These are phyloP conservation scores for Trapa bicornis DNA, from an alignment of 345 rosid genomes.

Conservation along the genomic window DNA sequence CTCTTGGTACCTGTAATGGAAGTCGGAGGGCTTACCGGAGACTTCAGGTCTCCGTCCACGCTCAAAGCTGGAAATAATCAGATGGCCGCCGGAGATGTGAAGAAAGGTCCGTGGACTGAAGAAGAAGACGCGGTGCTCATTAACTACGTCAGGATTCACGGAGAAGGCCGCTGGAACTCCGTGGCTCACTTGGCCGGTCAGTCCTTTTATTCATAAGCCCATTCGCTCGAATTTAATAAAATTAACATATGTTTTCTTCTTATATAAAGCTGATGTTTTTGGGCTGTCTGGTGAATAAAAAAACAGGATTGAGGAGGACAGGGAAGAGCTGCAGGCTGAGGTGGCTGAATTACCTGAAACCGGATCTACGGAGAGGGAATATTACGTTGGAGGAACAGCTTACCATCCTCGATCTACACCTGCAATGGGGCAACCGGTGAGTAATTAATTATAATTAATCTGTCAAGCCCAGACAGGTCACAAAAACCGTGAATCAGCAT, in stretches of 20 bases:
- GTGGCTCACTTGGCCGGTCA: constrained; percentile 46
- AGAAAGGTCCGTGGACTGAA: constrained; percentile 94
- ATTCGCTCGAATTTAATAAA: neutral
- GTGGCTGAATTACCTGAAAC: constrained; percentile 86
- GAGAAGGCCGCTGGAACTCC: constrained; percentile 88
- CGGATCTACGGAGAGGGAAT: constrained; percentile 79
- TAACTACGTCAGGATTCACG: constrained; percentile 49
- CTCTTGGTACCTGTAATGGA: neutral
- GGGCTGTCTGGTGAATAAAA: neutral
- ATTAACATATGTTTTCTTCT: neutral
- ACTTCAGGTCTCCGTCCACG: no score
- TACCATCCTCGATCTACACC: constrained; percentile 78
- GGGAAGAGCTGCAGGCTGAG: constrained; percentile 94
- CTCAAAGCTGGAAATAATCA: neutral
- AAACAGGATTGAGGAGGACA: constrained; percentile 64
- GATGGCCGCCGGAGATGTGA: constrained; percentile 11
- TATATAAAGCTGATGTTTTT: neutral
- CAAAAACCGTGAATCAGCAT: no score
- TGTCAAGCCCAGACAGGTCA: no score
- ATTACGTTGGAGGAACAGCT: constrained; percentile 77
- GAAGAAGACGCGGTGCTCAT: constrained; percentile 69
- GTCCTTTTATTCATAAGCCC: neutral
- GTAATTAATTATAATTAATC: neutral
- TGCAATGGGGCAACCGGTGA: constrained; percentile 88
- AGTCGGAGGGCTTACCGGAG: no score